A percentile compares a stretch with the other conserved stretches of the same genome.
These are phyloP conservation scores for Xerocomus potaroensis DNA, from an alignment of 768 basidiomycete genomes.

Conservation along the genomic window DNA sequence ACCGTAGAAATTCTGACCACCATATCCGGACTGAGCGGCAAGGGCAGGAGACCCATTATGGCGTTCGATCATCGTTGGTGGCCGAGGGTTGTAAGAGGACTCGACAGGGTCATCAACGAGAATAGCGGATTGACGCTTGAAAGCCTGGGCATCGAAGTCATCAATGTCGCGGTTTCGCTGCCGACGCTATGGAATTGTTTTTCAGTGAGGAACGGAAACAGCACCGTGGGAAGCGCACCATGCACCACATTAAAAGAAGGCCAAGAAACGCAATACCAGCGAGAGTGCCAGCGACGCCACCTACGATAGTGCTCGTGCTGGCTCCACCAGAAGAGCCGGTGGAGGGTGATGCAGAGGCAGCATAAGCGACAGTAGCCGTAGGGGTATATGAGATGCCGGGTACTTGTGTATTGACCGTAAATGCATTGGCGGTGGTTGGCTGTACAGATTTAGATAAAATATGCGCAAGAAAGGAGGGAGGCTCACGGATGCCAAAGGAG, in stretches of 20 bases:
- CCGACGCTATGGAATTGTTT: conserved; percentile 35
- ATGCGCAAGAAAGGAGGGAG: neutral
- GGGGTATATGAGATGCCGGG: neutral
- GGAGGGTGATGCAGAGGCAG: conserved; percentile 26
- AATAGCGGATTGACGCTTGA: conserved; percentile 62
- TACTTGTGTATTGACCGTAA: neutral
- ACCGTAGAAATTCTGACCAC: conserved; percentile 25
- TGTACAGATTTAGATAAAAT: neutral
- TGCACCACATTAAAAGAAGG: conserved; percentile 42
- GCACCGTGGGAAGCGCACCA: conserved; percentile 33
- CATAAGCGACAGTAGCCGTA: conserved; percentile 4
- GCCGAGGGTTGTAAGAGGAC: conserved; percentile 47
- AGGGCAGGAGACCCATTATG: conserved; percentile 34
- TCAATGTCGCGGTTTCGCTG: conserved; percentile 33
- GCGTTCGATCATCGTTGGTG: conserved; percentile 62
- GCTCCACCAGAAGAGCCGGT: conserved; percentile 34
- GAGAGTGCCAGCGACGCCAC: conserved; percentile 45
- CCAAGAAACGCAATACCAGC: conserved; percentile 37
- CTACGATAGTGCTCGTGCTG: conserved; percentile 28
- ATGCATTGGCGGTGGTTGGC: neutral
- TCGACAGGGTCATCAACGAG: conserved; percentile 52
- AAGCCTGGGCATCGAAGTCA: conserved; percentile 53
- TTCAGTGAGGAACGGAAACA: conserved; percentile 1
- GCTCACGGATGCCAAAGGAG: conserved; percentile 16
- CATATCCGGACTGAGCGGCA: conserved; percentile 15